Percentiles rank a stretch among this genome's conserved stretches.
Conservation (phyloP, 331 rosid species). For the Dryas integrifolia region DNA sequence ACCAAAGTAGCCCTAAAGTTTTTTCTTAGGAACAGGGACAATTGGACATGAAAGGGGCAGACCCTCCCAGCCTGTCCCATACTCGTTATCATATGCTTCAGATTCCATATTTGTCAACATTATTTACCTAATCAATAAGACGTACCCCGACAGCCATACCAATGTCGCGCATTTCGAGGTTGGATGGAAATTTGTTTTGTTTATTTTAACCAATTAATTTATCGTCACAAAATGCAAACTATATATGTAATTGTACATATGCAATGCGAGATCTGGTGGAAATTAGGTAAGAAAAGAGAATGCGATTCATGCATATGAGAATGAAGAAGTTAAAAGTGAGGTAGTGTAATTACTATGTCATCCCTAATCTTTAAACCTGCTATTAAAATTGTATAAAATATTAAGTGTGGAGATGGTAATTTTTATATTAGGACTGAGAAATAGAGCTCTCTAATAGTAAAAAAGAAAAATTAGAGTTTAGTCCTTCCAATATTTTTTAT, state of each 20-base stretch:
- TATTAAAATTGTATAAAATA: too few species aligned
- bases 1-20: conserved; percentile 1
- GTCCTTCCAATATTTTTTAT: too few species aligned
- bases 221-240: neutral
- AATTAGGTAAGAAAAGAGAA: too few species aligned
- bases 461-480: too few species aligned
- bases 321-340: too few species aligned
- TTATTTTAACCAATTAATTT: neutral
- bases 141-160: conserved; percentile 59
- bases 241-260: neutral
- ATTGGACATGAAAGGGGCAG: conserved; percentile 29
- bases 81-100: conserved; percentile 20
- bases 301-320: too few species aligned
- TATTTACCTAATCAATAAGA: conserved; percentile 40
- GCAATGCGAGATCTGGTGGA: too few species aligned
- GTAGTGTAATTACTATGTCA: too few species aligned
- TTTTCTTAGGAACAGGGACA: conserved; percentile 26
- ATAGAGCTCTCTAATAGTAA: too few species aligned
- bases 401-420: too few species aligned
- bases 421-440: too few species aligned
- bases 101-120: conserved; percentile 48
- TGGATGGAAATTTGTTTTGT: conserved; percentile 7
- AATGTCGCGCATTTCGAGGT: conserved; percentile 48
- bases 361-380: too few species aligned
- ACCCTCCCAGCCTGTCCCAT: conserved; percentile 62